Evolutionary conservation across 106 monocot genomes (phyloP).

Genomic region (Dendrobium chrysotoxum): DNA sequence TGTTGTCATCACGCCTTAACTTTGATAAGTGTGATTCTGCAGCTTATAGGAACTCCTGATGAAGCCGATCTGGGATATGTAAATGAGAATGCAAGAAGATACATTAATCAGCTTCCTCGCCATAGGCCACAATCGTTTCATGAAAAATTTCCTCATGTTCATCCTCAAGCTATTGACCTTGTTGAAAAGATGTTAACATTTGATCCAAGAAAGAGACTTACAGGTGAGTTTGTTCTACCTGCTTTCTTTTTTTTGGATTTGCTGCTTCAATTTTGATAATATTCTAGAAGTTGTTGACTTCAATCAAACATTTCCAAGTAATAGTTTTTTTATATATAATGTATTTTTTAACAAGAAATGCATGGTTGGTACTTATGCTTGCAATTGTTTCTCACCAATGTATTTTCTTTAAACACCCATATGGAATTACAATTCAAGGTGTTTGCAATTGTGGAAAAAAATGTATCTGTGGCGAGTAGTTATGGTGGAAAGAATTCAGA

Average conservation of each 20-base stretch:
- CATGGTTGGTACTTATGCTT: neutral
- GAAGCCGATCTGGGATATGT: constrained; percentile 84
- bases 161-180: constrained; percentile 79
- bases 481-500: no score
- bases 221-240: constrained; percentile 40
- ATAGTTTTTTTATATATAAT: neutral
- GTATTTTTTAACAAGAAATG: neutral
- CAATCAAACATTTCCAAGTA: neutral
- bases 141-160: constrained; percentile 87
- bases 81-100: constrained; percentile 93
- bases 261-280: neutral
- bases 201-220: constrained; percentile 89
- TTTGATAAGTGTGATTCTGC: constrained; percentile 16
- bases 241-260: neutral
- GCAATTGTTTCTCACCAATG: neutral
- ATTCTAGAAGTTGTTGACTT: neutral
- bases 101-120: constrained; percentile 71
- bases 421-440: no score
- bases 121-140: constrained; percentile 63
- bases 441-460: no score
- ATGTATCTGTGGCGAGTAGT: no score
- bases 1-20: neutral
- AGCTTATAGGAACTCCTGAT: constrained; percentile 93
- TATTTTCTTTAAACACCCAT: no score
- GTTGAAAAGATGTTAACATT: constrained; percentile 92